Percentiles rank a stretch among this genome's conserved stretches.
phyloP scores from a whole-genome alignment of 2,329 filamentous ascomycete species.

The Aspergillus sergii region DNA sequence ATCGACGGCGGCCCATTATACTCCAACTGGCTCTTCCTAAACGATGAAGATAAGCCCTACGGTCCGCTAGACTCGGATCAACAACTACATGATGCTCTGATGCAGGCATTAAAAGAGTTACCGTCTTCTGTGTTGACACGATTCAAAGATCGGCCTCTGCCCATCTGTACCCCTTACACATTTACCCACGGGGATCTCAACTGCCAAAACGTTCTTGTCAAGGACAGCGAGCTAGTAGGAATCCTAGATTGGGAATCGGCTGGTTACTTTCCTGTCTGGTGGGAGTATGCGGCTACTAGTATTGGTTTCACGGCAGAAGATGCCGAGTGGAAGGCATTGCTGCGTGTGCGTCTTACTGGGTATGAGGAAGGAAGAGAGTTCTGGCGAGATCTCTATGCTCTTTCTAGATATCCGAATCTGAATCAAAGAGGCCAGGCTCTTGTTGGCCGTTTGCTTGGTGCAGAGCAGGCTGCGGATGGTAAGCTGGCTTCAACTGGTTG shows the following conservation, averaged over 20 bases:
- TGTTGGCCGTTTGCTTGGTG: background rate
- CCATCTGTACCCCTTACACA: no score
- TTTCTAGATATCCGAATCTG: background rate
- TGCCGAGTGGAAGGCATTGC: background rate
- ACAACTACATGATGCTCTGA: no score
- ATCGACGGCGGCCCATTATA: no score
- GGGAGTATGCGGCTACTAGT: background rate
- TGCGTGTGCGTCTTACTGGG: background rate
- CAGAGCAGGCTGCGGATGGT: no score
- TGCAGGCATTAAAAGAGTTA: no score
- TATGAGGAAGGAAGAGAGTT: background rate
- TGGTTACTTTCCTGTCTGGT: background rate
- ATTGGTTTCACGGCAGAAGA: background rate
- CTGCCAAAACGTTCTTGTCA: background rate
- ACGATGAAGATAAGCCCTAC: no score
- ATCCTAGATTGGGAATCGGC: background rate
- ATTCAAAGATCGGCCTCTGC: no score
- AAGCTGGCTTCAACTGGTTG: no score
- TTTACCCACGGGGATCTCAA: background rate
- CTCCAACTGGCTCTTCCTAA: no score
- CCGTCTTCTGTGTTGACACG: no score
- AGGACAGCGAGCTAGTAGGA: rapidly evolving
- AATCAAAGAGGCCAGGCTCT: background rate
- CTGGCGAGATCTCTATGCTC: background rate
- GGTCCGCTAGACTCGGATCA: no score